Percentiles rank a stretch among this genome's conserved stretches.
phyloP scores from a whole-genome alignment of 257 asterid species.

The Nicotiana knightiana region DNA sequence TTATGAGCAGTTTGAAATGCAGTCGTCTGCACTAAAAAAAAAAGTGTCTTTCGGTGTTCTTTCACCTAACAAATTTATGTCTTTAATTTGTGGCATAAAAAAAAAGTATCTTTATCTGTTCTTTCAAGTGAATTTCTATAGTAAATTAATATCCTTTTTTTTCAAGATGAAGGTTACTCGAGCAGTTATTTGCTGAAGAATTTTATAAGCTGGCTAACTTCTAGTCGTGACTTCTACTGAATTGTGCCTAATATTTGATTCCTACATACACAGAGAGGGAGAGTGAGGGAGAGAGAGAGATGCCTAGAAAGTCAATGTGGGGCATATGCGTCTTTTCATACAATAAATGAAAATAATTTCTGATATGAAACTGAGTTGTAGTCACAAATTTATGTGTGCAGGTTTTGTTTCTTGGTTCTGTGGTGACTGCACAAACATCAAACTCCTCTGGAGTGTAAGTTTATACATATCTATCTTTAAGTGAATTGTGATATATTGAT shows the following conservation, averaged over 20 bases:
- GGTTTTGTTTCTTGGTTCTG: constrained; percentile 13
- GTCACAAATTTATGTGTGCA: not conserved
- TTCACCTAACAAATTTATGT: not conserved
- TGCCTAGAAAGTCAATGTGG: not conserved
- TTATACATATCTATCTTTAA: not conserved
- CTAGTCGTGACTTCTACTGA: not conserved
- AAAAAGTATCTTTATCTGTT: too few species aligned
- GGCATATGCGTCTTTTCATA: not conserved
- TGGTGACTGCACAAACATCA: constrained; percentile 9
- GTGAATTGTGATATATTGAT: not conserved
- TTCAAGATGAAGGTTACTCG: not conserved
- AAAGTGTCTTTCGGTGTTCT: too few species aligned
- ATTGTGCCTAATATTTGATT: not conserved
- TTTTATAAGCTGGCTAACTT: not conserved
- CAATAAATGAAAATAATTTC: not conserved
- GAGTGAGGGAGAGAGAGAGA: not conserved
- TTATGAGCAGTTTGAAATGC: not conserved
- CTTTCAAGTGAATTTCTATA: not conserved
- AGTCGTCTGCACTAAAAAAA: not conserved
- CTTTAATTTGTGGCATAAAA: not conserved
- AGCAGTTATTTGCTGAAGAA: not conserved
- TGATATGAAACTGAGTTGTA: not conserved
- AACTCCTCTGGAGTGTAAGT: constrained; percentile 9
- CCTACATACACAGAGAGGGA: not conserved
- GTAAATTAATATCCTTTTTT: not conserved